Conservation (phyloP, 306 rosid species). For the Nissolia schottii region DNA sequence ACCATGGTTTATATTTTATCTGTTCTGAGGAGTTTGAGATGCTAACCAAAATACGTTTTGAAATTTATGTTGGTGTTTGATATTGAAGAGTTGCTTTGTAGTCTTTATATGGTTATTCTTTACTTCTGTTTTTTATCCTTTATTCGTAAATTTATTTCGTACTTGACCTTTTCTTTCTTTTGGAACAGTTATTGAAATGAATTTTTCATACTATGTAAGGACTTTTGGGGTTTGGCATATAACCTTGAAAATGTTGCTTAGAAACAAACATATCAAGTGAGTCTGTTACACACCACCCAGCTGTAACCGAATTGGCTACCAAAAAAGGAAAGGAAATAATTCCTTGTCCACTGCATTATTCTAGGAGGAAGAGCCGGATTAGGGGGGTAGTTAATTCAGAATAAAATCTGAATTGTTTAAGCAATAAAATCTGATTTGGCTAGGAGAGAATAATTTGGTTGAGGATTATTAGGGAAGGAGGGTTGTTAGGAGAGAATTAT, state of each 20-base stretch:
- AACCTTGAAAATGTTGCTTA: not conserved
- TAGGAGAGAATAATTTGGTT: no score
- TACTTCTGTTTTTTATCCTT: not conserved
- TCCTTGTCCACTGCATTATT: no score
- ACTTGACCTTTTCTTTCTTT: not conserved
- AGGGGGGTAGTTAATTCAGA: no score
- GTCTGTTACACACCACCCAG: no score
- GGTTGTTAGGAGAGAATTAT: no score
- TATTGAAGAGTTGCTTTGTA: conserved; percentile 1
- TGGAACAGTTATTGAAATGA: not conserved
- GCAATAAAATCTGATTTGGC: no score
- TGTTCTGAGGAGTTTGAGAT: conserved; percentile 33
- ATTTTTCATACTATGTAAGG: not conserved
- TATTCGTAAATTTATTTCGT: not conserved
- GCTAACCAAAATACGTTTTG: conserved; percentile 37
- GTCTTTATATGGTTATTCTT: conserved; percentile 1
- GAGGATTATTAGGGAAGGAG: no score
- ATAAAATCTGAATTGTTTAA: no score
- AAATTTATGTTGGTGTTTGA: conserved; percentile 20
- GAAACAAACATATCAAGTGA: not conserved
- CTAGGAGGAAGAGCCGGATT: no score
- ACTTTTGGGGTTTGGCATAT: not conserved
- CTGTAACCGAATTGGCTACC: no score
- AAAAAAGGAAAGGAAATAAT: no score
- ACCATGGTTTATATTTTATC: conserved; percentile 40